These are phyloP conservation scores for Saccharomyces mikatae DNA, from an alignment of 805 yeast genomes.

Conservation along the genomic window DNA sequence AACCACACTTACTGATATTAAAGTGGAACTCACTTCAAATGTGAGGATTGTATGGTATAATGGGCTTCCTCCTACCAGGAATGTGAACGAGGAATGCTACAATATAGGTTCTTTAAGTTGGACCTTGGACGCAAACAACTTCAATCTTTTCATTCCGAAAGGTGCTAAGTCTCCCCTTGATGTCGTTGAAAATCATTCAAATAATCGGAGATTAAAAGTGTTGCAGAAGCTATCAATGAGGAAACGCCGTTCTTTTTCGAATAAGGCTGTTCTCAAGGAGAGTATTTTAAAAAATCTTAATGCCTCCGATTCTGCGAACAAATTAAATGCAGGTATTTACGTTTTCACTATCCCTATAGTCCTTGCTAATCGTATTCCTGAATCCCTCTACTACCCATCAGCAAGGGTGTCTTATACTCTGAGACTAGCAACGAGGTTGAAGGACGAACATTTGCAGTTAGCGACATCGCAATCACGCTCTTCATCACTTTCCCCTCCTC, in stretches of 20 bases:
- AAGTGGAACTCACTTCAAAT: constrained; percentile 36
- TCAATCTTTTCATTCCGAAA: constrained; percentile 36
- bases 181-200: constrained; percentile 18
- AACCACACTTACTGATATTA: constrained; percentile 32
- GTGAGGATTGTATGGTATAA: constrained; percentile 44
- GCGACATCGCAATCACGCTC: background rate
- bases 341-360: constrained; percentile 57
- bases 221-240: constrained; percentile 13
- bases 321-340: constrained; percentile 53
- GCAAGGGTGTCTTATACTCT: constrained; percentile 24
- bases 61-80: constrained; percentile 39
- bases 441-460: background rate
- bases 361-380: constrained; percentile 57
- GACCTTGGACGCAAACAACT: constrained; percentile 36
- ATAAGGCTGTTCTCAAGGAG: background rate
- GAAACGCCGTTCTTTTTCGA: constrained; percentile 1
- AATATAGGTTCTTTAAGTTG: constrained; percentile 42
- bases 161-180: constrained; percentile 13
- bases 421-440: constrained; percentile 8
- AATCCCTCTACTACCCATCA: constrained; percentile 33
- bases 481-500: background rate
- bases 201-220: constrained; percentile 10
- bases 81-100: constrained; percentile 38
- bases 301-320: constrained; percentile 2
- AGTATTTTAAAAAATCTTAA: constrained; percentile 1